Percentiles rank a stretch among this genome's conserved stretches.
Conservation (phyloP, 352 stramenopile genomes). For the Globisporangium barbulae region DNA sequence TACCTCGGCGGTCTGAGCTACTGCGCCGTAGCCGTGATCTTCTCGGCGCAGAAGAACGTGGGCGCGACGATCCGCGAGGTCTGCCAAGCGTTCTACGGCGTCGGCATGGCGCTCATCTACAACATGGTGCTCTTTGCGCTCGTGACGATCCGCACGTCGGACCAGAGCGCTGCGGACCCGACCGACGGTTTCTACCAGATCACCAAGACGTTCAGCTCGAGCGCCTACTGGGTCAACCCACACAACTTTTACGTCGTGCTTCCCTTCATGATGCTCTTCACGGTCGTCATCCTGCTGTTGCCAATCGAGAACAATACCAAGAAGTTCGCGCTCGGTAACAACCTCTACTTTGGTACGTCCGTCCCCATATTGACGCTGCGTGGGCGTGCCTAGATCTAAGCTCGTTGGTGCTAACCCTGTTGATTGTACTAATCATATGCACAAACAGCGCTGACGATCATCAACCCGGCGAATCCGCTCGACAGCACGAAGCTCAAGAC, state of each 20-base stretch:
- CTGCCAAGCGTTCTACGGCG: constrained; percentile 72
- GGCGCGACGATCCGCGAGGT: constrained; percentile 64
- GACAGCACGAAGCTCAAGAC: constrained; percentile 45
- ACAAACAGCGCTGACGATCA: constrained; percentile 59
- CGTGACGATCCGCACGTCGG: constrained; percentile 39
- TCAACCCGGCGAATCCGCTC: constrained; percentile 60
- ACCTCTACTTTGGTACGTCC: constrained; percentile 74
- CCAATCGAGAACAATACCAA: constrained; percentile 83
- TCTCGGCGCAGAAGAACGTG: constrained; percentile 70
- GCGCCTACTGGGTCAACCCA: constrained; percentile 64
- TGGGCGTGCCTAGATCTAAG: not conserved
- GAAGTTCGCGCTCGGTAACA: constrained; percentile 81
- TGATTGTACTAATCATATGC: not conserved
- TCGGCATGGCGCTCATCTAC: constrained; percentile 78
- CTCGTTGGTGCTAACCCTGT: not conserved
- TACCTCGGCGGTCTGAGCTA: constrained; percentile 72
- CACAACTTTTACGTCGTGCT: constrained; percentile 74
- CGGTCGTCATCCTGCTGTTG: constrained; percentile 50
- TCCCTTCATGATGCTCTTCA: constrained; percentile 78
- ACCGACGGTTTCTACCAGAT: constrained; percentile 59
- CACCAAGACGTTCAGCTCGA: constrained; percentile 56
- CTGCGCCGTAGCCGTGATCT: constrained; percentile 72
- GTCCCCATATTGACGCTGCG: constrained; percentile 7
- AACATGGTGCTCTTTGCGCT: constrained; percentile 67
- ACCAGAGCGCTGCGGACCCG: constrained; percentile 23